phyloP scores from a whole-genome alignment of 2,329 filamentous ascomycete genomes.

The Fusarium verrucosum region DNA sequence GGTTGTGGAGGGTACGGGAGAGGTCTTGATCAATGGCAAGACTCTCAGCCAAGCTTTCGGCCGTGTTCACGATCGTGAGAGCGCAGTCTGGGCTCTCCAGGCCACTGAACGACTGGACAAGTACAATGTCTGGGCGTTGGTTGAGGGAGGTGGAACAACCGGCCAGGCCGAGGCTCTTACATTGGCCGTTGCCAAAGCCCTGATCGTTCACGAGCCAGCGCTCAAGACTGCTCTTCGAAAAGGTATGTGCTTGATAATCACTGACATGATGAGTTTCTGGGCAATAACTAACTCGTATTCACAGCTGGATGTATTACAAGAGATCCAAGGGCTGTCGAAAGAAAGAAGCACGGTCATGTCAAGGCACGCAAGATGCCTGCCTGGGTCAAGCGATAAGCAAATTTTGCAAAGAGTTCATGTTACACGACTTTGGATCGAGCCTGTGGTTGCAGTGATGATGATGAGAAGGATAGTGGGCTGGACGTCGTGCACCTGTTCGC shows the following conservation, averaged over 20 bases:
- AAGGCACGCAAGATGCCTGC: conserved; percentile 98
- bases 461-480: conserved; percentile 33
- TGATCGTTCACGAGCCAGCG: conserved; percentile 90
- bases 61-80: conserved; percentile 92
- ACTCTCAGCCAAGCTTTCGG: conserved; percentile 83
- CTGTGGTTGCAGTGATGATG: conserved; percentile 25
- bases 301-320: conserved; percentile 91
- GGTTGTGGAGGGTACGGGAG: conserved; percentile 91
- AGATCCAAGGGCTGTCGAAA: conserved; percentile 91
- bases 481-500: conserved; percentile 5
- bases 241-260: conserved; percentile 69
- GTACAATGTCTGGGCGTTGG: conserved; percentile 93
- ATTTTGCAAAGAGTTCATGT: conserved; percentile 16
- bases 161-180: conserved; percentile 96
- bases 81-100: conserved; percentile 89
- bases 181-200: conserved; percentile 85
- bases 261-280: conserved; percentile 13
- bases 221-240: conserved; percentile 86
- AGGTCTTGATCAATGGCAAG: conserved; percentile 90
- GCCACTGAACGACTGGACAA: conserved; percentile 86
- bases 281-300: conserved; percentile 54
- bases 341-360: conserved; percentile 95
- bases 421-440: conserved; percentile 27
- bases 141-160: conserved; percentile 87
- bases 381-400: conserved; percentile 85